These are phyloP conservation scores for Capronia coronata DNA, from an alignment of 2,329 filamentous ascomycete species.

Conservation along the genomic window DNA sequence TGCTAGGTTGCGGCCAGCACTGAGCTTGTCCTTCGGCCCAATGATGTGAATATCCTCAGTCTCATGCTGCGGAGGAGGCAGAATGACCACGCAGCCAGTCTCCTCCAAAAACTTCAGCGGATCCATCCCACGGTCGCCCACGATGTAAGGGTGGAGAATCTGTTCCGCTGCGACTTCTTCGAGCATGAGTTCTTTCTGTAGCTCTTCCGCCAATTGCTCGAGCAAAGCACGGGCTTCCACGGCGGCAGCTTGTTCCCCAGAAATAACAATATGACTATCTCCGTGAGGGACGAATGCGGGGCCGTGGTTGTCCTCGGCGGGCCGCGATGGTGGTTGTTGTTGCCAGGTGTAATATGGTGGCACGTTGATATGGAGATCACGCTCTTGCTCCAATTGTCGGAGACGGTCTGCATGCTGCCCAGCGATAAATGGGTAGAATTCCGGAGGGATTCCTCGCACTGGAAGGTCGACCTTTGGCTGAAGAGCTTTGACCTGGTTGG, in stretches of 20 bases:
- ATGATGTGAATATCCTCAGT: slow-evolving; percentile 80
- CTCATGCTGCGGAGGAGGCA: slow-evolving; percentile 69
- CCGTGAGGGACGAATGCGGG: slow-evolving; percentile 65
- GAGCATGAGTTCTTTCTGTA: slow-evolving; percentile 68
- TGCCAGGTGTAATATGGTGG: slow-evolving; percentile 73
- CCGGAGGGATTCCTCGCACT: slow-evolving; percentile 75
- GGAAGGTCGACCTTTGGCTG: slow-evolving; percentile 74
- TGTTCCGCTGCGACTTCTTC: slow-evolving; percentile 76
- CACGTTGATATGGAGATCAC: slow-evolving; percentile 73
- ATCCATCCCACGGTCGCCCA: slow-evolving; percentile 73
- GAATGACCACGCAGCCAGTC: slow-evolving; percentile 81
- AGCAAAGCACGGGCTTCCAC: slow-evolving; percentile 73
- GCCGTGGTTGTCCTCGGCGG: slow-evolving; percentile 55
- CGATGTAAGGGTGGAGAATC: slow-evolving; percentile 89
- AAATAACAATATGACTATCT: slow-evolving; percentile 74
- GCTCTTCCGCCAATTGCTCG: slow-evolving; percentile 68
- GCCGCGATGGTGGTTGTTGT: slow-evolving; percentile 59
- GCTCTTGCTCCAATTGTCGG: slow-evolving; percentile 62
- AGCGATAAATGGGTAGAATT: slow-evolving; percentile 93
- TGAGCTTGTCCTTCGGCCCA: slow-evolving; percentile 67
- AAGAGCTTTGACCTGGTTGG: slow-evolving; percentile 80
- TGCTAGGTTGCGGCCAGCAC: slow-evolving; percentile 70
- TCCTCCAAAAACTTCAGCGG: slow-evolving; percentile 81
- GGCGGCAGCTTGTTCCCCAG: slow-evolving; percentile 76
- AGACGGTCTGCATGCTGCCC: slow-evolving; percentile 66